Evolutionary conservation across 2,329 filamentous ascomycete genomes (phyloP).

Genomic region (Epichloe bromicola): DNA sequence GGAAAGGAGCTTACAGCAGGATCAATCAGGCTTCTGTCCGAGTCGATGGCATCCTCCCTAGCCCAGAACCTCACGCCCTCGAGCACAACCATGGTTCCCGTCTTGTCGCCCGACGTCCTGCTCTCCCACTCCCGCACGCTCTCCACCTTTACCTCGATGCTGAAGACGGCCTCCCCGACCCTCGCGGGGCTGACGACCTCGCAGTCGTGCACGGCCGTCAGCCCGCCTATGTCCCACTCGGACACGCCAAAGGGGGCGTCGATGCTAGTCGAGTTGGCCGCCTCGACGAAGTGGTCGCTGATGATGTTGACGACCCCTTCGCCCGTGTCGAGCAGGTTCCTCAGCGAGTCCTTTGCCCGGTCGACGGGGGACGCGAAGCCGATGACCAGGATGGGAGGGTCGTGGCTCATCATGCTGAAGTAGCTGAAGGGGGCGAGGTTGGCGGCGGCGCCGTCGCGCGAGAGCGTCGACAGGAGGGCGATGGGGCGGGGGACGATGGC

Average conservation of each 20-base stretch:
- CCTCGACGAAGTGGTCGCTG: constrained; percentile 71
- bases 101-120: constrained; percentile 58
- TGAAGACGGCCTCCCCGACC: constrained; percentile 72
- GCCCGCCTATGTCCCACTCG: constrained; percentile 68
- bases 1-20: constrained; percentile 41
- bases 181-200: constrained; percentile 55
- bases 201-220: constrained; percentile 47
- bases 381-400: constrained; percentile 70
- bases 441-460: constrained; percentile 41
- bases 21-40: constrained; percentile 61
- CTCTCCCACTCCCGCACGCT: constrained; percentile 68
- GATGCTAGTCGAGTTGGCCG: constrained; percentile 68
- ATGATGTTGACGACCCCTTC: constrained; percentile 88
- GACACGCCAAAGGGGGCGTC: constrained; percentile 64
- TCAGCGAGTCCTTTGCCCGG: constrained; percentile 64
- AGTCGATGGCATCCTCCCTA: constrained; percentile 79
- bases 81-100: constrained; percentile 60
- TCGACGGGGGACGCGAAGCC: constrained; percentile 33
- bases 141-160: constrained; percentile 68
- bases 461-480: constrained; percentile 43
- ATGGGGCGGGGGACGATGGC: constrained; percentile 69
- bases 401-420: constrained; percentile 71
- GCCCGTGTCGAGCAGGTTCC: constrained; percentile 55
- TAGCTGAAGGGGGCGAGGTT: constrained; percentile 87
- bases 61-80: constrained; percentile 86